These are phyloP conservation scores for Orbilia oligospora DNA, from an alignment of 2,329 filamentous ascomycete species.

Conservation along the genomic window DNA sequence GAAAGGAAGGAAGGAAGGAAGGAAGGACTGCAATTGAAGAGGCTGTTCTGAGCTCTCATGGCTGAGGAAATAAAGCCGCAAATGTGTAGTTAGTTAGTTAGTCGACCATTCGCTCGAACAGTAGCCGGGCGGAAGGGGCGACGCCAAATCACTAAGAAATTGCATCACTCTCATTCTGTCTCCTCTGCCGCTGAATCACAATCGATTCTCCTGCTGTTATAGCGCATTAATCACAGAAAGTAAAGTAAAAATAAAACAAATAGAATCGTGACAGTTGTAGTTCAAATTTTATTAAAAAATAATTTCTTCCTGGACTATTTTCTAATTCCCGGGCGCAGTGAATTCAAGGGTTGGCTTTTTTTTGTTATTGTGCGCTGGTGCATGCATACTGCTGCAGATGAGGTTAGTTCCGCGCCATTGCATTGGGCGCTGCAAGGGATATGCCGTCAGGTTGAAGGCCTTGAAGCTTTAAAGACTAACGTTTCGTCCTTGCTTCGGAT, in stretches of 20 bases:
- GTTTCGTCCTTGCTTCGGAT: constrained; percentile 50
- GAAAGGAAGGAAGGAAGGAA: neutral
- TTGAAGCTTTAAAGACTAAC: neutral
- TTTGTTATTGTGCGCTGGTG: too few species aligned
- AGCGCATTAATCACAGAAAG: neutral
- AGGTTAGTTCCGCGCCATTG: constrained; percentile 1
- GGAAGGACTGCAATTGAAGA: constrained; percentile 10
- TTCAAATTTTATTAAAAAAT: neutral
- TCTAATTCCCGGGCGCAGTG: neutral
- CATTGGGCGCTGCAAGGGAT: constrained; percentile 14
- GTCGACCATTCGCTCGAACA: constrained; percentile 1
- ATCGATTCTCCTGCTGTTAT: constrained; percentile 17
- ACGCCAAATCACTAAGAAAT: constrained; percentile 22
- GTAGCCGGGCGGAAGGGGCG: neutral
- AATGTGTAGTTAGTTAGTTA: too few species aligned
- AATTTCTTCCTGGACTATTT: neutral
- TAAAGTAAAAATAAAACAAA: too few species aligned
- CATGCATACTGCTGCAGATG: too few species aligned
- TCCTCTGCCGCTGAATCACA: neutral
- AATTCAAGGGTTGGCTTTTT: constrained; percentile 8
- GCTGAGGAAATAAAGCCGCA: constrained; percentile 7
- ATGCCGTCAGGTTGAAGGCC: neutral
- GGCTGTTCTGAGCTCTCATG: constrained; percentile 24
- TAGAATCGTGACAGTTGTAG: neutral
- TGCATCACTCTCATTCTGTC: constrained; percentile 43